Evolutionary conservation across 805 yeast genomes (phyloP).

Genomic region (Sungouiella blattae): DNA sequence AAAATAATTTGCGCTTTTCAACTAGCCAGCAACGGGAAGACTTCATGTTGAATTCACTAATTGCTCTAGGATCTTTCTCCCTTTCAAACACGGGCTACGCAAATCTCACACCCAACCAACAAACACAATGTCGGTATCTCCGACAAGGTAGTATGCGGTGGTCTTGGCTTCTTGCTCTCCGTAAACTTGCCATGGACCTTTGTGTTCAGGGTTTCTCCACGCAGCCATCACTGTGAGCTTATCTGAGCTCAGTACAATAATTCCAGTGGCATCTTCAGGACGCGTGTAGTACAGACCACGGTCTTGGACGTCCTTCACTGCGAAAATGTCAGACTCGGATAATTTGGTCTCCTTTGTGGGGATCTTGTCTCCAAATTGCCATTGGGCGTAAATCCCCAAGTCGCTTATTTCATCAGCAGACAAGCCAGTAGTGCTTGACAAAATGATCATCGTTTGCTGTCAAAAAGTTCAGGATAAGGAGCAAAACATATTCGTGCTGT

Average conservation of each 20-base stretch:
- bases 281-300: background rate
- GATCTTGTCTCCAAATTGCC: background rate
- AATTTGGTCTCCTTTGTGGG: background rate
- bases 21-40: too few species aligned
- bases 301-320: background rate
- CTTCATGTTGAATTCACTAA: too few species aligned
- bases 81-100: background rate
- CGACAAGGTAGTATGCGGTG: background rate
- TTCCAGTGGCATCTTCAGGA: background rate
- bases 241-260: background rate
- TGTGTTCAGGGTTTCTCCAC: background rate
- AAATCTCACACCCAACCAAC: background rate
- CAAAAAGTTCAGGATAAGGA: too few species aligned
- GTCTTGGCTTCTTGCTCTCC: background rate
- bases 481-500: too few species aligned
- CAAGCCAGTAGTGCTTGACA: background rate
- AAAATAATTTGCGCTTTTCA: too few species aligned
- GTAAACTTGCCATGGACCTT: background rate
- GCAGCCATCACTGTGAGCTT: conserved; percentile 1
- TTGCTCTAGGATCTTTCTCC: too few species aligned
- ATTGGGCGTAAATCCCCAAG: background rate
- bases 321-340: background rate
- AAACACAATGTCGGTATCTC: background rate
- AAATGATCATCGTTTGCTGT: background rate
- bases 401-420: background rate